These are phyloP conservation scores for Pythium aristosporum DNA, from an alignment of 352 stramenopile species.

Conservation along the genomic window DNA sequence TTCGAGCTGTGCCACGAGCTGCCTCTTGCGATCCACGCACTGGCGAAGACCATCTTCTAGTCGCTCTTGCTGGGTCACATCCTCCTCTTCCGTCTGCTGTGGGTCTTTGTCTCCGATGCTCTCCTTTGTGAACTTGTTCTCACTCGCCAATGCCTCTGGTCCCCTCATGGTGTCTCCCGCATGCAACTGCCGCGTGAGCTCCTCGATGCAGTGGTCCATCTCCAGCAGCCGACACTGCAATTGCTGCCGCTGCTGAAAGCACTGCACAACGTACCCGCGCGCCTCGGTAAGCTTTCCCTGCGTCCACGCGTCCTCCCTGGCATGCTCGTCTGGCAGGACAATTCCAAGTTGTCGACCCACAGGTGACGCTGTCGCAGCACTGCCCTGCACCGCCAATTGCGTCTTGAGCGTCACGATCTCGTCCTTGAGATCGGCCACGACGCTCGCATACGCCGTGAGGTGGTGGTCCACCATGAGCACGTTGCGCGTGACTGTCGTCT, in stretches of 20 bases:
- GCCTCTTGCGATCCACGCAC: constrained; percentile 20
- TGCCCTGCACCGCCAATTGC: constrained; percentile 37
- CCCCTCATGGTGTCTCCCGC: background rate
- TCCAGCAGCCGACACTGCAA: constrained; percentile 75
- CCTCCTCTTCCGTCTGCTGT: background rate
- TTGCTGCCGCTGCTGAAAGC: constrained; percentile 86
- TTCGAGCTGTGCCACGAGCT: constrained; percentile 30
- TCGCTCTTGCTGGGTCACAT: background rate
- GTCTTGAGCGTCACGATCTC: constrained; percentile 86
- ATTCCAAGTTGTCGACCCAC: too few species aligned
- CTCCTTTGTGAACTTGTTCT: background rate
- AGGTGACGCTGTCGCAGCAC: too few species aligned
- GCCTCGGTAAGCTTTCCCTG: constrained; percentile 26
- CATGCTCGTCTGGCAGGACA: background rate
- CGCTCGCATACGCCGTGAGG: constrained; percentile 80
- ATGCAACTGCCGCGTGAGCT: constrained; percentile 7
- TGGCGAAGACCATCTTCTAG: constrained; percentile 16
- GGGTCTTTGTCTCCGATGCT: background rate
- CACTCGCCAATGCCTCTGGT: too few species aligned
- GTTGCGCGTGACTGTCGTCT: constrained; percentile 88
- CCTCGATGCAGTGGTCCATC: constrained; percentile 45
- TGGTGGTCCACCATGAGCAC: constrained; percentile 88
- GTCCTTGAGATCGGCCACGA: constrained; percentile 83
- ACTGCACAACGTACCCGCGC: constrained; percentile 60
- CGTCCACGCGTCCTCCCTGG: constrained; percentile 17